These are phyloP conservation scores for Fusarium sp. DNA, from an alignment of 2,329 filamentous ascomycete genomes.

Conservation along the genomic window DNA sequence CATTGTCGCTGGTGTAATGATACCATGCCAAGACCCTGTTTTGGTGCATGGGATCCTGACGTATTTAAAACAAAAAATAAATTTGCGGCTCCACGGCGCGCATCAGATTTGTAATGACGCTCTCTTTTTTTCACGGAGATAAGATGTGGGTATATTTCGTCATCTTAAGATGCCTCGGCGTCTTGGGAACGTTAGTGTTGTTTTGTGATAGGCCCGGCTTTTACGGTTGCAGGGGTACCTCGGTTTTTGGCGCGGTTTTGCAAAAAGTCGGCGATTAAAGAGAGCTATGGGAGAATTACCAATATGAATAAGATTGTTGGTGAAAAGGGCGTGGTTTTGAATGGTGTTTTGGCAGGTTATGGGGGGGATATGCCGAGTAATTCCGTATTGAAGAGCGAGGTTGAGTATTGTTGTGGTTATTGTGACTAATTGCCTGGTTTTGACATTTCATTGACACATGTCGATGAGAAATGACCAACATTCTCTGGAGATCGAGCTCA, in stretches of 20 bases:
- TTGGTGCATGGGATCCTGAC: background rate
- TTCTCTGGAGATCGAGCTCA: fast-evolving
- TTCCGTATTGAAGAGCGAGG: background rate
- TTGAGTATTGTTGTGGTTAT: fast-evolving
- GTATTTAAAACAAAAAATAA: background rate
- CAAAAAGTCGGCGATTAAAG: background rate
- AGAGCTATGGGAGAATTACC: fast-evolving
- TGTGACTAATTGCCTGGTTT: background rate
- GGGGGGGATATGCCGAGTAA: background rate
- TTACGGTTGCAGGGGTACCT: background rate
- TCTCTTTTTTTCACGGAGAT: slow-evolving; percentile 13
- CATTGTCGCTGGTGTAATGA: background rate
- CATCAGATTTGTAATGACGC: slow-evolving; percentile 22
- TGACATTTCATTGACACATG: background rate
- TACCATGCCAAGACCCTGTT: background rate
- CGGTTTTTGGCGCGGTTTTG: background rate
- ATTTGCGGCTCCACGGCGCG: slow-evolving; percentile 8
- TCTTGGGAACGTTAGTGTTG: background rate
- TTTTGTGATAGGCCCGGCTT: background rate
- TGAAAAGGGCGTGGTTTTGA: background rate
- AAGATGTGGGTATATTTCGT: background rate
- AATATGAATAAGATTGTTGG: background rate
- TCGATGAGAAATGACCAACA: fast-evolving
- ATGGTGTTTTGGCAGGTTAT: background rate
- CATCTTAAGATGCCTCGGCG: slow-evolving; percentile 11